These are phyloP conservation scores for Phoenix roebelenii DNA, from an alignment of 176 grass and related monocot species.

Conservation along the genomic window DNA sequence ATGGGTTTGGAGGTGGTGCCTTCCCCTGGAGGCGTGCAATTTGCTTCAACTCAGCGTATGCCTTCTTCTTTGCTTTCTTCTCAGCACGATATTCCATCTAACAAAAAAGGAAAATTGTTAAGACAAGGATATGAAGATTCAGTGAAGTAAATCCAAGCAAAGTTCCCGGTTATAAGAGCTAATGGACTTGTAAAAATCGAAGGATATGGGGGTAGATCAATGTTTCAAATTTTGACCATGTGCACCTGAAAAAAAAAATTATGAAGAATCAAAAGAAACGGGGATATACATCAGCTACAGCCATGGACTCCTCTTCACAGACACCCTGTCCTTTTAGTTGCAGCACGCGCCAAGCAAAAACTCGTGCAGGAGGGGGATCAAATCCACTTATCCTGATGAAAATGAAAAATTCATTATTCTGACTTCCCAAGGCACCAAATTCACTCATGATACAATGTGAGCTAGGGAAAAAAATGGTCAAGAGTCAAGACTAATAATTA, in stretches of 20 bases:
- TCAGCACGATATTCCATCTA: constrained; percentile 67
- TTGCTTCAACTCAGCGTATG: constrained; percentile 71
- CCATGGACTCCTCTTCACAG: constrained; percentile 56
- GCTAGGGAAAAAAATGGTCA: too few species aligned
- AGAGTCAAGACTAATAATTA: too few species aligned
- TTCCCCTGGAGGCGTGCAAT: constrained; percentile 46
- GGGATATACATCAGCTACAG: constrained; percentile 71
- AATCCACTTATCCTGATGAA: constrained; percentile 60
- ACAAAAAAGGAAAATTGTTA: constrained; percentile 11
- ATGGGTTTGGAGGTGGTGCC: constrained; percentile 70
- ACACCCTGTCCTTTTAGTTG: constrained; percentile 67
- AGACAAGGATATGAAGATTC: background rate
- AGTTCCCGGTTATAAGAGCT: too few species aligned
- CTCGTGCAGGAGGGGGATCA: constrained; percentile 67
- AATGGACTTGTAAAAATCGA: too few species aligned
- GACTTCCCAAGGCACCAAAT: background rate
- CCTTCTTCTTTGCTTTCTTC: constrained; percentile 81
- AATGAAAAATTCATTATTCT: background rate
- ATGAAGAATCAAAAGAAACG: background rate
- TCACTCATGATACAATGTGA: too few species aligned
- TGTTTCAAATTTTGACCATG: too few species aligned
- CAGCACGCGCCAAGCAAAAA: constrained; percentile 83
- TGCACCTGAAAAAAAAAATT: too few species aligned
- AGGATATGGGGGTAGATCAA: too few species aligned
- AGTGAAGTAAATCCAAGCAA: too few species aligned